A percentile compares a stretch with the other conserved stretches of the same genome.
Evolutionary conservation across 139 green algal genomes (phyloP).

Genomic region (Pedinophyceae sp.): DNA sequence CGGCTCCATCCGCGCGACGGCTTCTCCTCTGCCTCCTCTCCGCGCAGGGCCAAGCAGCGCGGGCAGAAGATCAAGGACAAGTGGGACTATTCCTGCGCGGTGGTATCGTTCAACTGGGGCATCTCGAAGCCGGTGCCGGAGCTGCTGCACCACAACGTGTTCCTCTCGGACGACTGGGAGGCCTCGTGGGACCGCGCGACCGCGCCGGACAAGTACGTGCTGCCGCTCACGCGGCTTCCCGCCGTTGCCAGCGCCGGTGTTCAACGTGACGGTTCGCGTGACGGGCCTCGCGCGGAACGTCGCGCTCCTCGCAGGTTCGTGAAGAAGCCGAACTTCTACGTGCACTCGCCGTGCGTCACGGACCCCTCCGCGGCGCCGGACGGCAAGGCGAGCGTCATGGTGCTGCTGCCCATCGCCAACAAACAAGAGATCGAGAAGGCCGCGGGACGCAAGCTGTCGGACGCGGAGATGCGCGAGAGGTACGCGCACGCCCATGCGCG

Average conservation of each 20-base stretch:
- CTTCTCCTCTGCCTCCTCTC: too few relatives aligned
- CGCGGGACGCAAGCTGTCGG: background rate
- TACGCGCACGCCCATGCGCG: too few relatives aligned
- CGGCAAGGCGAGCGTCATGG: constrained; percentile 37
- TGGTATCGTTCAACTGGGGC: constrained; percentile 64
- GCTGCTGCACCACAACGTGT: constrained; percentile 74
- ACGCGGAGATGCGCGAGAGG: background rate
- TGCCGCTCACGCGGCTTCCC: too few relatives aligned
- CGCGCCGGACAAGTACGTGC: constrained; percentile 13
- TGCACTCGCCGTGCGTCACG: constrained; percentile 48
- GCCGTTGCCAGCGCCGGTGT: too few relatives aligned
- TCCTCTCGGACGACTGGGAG: constrained; percentile 42
- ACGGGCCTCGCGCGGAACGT: too few relatives aligned
- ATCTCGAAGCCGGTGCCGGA: constrained; percentile 16
- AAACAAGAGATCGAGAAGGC: constrained; percentile 42
- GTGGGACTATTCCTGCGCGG: too few relatives aligned
- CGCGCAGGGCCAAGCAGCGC: too few relatives aligned
- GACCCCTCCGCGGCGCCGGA: constrained; percentile 54
- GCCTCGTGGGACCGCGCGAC: constrained; percentile 36
- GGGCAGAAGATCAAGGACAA: too few relatives aligned
- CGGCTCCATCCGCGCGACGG: too few relatives aligned
- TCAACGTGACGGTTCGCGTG: too few relatives aligned
- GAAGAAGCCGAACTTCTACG: constrained; percentile 69
- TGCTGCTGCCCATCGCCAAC: constrained; percentile 63
- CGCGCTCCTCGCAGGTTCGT: too few relatives aligned